These are phyloP conservation scores for Acer negundo DNA, from an alignment of 345 rosid species.

Conservation along the genomic window DNA sequence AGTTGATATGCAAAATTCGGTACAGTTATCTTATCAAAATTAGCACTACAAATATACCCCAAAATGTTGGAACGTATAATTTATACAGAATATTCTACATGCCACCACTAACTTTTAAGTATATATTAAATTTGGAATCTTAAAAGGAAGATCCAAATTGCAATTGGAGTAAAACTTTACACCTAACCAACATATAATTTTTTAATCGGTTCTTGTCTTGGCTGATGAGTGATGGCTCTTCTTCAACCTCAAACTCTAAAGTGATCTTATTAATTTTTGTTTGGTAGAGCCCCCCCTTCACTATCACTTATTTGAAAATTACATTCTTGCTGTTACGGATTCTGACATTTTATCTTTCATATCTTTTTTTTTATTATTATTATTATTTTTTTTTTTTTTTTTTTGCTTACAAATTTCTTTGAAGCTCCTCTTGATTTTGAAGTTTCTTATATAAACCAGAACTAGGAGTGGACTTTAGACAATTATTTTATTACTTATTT, in stretches of 20 bases:
- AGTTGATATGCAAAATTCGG: too few species aligned
- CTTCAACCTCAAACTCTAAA: not conserved
- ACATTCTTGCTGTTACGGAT: conserved; percentile 14
- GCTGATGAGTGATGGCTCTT: not conserved
- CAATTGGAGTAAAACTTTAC: not conserved
- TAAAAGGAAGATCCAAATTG: not conserved
- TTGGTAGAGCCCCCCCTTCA: not conserved
- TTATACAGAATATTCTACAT: not conserved
- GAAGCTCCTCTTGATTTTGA: not conserved
- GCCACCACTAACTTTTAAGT: not conserved
- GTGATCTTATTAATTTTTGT: not conserved
- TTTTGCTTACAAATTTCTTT: not conserved
- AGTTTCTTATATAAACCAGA: not conserved
- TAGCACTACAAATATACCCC: not conserved
- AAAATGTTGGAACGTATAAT: not conserved
- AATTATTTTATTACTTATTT: not conserved
- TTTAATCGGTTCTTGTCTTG: not conserved
- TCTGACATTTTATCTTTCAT: conserved; percentile 9
- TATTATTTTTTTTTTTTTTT: too few species aligned
- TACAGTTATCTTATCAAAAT: too few species aligned
- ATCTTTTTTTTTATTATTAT: too few species aligned
- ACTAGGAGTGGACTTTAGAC: not conserved
- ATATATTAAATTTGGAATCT: not conserved
- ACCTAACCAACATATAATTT: not conserved
- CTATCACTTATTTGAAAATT: conserved; percentile 3